Evolutionary conservation across 2,329 filamentous ascomycete genomes (phyloP), one percentile per base, ranked within the genome.

Genomic region (Fusarium buharicum): DNA sequence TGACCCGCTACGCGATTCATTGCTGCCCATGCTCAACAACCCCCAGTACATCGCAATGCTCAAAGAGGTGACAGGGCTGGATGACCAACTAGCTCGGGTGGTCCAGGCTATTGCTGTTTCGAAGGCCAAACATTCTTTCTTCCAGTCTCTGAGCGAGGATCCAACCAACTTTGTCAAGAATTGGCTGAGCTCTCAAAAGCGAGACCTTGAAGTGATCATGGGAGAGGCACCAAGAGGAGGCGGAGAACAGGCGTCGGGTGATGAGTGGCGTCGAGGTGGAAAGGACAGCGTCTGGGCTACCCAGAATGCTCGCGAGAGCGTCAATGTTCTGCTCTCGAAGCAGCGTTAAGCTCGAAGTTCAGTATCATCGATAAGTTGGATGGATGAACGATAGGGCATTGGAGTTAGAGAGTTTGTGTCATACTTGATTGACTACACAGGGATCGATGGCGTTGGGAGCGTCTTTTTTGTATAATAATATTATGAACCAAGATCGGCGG

Each of bases 101-200:
- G 82, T 97, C 53, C 92, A 96, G 74, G 92, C 91, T 1, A 85
- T 97, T 39, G 84, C 88, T 24, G 88, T 93, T 66, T 92, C 91
- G 22, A 96, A 96, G 74, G 91, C 92, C 20, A 96, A 96, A 74
- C 92, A 97, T 74, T 86, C 89, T 14, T 99, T 99, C 80, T 90
- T 95, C 76, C 87, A 86, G 7, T 86, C 87, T 6, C 82, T 98
- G 63, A 86, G 88, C 56, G 86, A 90, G 63, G 93, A 97, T 68
- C 95, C 95, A 0, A 89, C 91, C 14, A 86, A 84, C 12, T 98
- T 98, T 70, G 83, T 97, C 58, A 88, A 86, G 64, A 87, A 91
- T 71, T 99, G 95, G 95, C 82, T 96, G 48, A 92, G 89, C 70
- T 94, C 90, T 14, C 95, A 99, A 79, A 93, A 93, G 78, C 84